Evolutionary conservation across 2,329 filamentous ascomycete species (phyloP).

Genomic region (Septoria linicola): DNA sequence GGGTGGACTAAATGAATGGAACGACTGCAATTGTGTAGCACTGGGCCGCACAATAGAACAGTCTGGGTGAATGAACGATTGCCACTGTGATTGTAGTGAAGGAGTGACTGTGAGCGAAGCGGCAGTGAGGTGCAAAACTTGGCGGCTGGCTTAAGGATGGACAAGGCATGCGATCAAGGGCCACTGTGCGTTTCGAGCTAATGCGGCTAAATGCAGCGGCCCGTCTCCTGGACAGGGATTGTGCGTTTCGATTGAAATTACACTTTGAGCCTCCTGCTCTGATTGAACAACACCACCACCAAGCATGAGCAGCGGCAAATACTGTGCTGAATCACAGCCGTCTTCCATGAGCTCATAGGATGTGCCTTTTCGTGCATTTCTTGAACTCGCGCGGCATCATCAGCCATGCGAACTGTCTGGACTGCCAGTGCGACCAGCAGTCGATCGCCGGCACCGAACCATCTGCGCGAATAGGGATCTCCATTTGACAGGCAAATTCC

Average conservation of each 20-base stretch:
- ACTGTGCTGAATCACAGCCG: background rate
- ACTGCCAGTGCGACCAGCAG: background rate
- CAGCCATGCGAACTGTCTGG: too few relatives aligned
- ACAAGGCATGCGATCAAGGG: background rate
- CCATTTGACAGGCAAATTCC: conserved; percentile 2
- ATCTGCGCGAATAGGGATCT: conserved; percentile 9
- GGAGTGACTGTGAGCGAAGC: conserved; percentile 14
- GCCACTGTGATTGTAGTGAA: conserved; percentile 10
- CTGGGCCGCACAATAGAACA: conserved; percentile 22
- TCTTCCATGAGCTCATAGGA: background rate
- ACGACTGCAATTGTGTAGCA: conserved; percentile 25
- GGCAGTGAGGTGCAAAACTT: background rate
- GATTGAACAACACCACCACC: conserved; percentile 9
- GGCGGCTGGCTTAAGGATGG: too few relatives aligned
- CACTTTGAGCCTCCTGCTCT: conserved; percentile 5
- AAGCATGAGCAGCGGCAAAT: background rate
- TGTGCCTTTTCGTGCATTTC: too few relatives aligned
- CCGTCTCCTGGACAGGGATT: conserved; percentile 1
- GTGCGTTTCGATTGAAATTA: conserved; percentile 5
- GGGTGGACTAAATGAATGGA: conserved; percentile 23
- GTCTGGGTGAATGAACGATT: conserved; percentile 13
- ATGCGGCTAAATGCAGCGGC: conserved; percentile 1
- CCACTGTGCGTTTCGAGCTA: conserved; percentile 6
- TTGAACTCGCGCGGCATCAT: too few relatives aligned
- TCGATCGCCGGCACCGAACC: background rate